phyloP scores from a whole-genome alignment of 768 basidiomycete species.

The Phaffia australis region DNA sequence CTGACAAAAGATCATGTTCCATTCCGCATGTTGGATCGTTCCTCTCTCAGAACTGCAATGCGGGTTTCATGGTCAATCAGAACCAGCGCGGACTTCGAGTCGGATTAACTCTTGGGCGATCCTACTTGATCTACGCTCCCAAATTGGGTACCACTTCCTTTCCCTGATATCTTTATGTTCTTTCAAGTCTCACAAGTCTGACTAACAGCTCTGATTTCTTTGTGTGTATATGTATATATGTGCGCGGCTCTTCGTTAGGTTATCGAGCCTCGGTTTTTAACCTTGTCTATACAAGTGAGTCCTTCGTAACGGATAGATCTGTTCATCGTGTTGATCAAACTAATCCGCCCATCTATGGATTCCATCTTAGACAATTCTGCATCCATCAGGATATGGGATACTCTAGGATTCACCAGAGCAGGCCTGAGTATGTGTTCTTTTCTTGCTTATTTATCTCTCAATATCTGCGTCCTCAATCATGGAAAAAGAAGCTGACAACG shows the following conservation, averaged over 20 bases:
- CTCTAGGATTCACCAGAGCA: conserved; percentile 63
- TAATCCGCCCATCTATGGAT: not conserved
- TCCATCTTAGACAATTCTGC: conserved; percentile 51
- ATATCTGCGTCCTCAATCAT: too few species aligned
- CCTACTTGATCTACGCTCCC: conserved; percentile 72
- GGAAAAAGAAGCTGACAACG: too few species aligned
- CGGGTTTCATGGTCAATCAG: conserved; percentile 69
- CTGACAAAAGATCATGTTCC: not conserved
- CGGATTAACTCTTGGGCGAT: conserved; percentile 60
- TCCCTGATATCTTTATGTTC: not conserved
- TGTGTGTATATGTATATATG: not conserved
- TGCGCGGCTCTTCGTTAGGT: conserved; percentile 25
- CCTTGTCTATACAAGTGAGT: conserved; percentile 61
- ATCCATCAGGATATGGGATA: conserved; percentile 58
- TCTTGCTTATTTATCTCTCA: not conserved
- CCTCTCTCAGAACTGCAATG: conserved; percentile 65
- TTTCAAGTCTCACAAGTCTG: too few species aligned
- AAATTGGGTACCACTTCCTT: conserved; percentile 51
- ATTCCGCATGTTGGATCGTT: not conserved
- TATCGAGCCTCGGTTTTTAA: conserved; percentile 58
- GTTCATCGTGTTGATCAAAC: not conserved
- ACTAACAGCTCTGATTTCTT: not conserved
- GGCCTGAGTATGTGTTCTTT: conserved; percentile 52
- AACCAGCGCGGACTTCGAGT: conserved; percentile 54
- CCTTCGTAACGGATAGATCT: not conserved